Conservation (phyloP, 371 early-diverging fungal genomes). For the Mortierella polycephala region DNA sequence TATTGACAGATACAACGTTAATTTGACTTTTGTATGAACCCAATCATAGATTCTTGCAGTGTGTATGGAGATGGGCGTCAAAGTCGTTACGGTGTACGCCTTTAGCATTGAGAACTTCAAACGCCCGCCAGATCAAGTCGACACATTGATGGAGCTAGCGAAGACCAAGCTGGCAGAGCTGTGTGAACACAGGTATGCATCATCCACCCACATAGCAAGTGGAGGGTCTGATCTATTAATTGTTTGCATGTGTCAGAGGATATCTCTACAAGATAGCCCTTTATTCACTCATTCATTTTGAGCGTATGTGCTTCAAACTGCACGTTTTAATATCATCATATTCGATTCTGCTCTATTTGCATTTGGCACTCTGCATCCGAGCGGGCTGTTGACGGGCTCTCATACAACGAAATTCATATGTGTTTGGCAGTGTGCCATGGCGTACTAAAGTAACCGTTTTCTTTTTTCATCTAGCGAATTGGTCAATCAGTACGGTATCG, state of each 20-base stretch:
- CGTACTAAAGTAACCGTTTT: background rate
- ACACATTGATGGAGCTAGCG: conserved; percentile 88
- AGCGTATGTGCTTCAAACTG: too few relatives aligned
- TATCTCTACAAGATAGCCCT: background rate
- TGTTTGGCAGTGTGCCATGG: too few relatives aligned
- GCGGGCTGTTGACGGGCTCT: too few relatives aligned
- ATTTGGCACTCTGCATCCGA: too few relatives aligned
- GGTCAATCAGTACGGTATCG: conserved; percentile 76
- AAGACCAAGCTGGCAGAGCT: conserved; percentile 80
- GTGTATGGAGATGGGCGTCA: conserved; percentile 88
- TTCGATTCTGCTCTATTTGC: too few relatives aligned
- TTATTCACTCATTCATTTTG: background rate
- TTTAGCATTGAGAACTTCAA: conserved; percentile 98
- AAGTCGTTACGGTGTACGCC: conserved; percentile 96
- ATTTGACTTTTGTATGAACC: too few relatives aligned
- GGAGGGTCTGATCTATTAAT: too few relatives aligned
- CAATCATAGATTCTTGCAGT: conserved; percentile 79
- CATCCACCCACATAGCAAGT: too few relatives aligned
- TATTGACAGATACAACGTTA: too few relatives aligned
- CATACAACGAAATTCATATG: too few relatives aligned
- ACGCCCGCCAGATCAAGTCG: conserved; percentile 91
- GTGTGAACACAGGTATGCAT: conserved; percentile 71
- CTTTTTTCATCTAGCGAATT: conserved; percentile 66
- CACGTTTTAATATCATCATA: too few relatives aligned
- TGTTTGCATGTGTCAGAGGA: too few relatives aligned